Base-by-base conservation (phyloP, 2,329 filamentous ascomycete species). In the Fusarium coffeatum region DNA sequence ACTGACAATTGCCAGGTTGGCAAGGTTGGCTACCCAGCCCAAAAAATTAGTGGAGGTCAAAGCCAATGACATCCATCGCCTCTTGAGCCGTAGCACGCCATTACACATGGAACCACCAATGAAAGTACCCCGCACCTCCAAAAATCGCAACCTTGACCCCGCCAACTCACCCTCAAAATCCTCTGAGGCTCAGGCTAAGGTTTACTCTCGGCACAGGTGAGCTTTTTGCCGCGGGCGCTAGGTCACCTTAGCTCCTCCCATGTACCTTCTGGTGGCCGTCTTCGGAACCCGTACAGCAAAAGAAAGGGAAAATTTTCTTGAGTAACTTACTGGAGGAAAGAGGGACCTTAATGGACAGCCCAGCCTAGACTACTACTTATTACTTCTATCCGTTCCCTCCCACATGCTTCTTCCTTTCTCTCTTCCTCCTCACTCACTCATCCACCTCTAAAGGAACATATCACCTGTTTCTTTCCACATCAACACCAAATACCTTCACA, bases 61-160 rank as follows among this genome's bases (percentile, higher is more conserved):
- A 57, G 28, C 49, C 40, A 66, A 66, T 64, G 49, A 64, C 62
- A 37, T 37, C 34, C 34, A 37, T 37, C 34, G 34, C 34, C 34
- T 37, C 34, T 37, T 37, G 34, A 37, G 18, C 18, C 34, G 34
- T 37, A 18, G 34, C 34, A 37, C 34, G 34, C 34, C 34, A 37
- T 37, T n/a, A 37, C 34, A 37, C 18, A 37, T 15, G 7, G 13
- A 32, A 22, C 64, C 49, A 30, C 56, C 50, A 73, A 66, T 70
- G 65, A 73, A 68, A 73, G 47, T 68, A 75, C 73, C 69, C 71
- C 73, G 73, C 71, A 71, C 68, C 64, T 70, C 64, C 69, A 60
- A 65, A 54, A 49, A 71, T 62, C 57, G 64, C 65, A 64, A 59
- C 61, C 47, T 55, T 46, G 62, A 66, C 63, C 63, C 63, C 63